Evolutionary conservation across 106 monocot species (phyloP).

Genomic region (Agapanthus africanus): DNA sequence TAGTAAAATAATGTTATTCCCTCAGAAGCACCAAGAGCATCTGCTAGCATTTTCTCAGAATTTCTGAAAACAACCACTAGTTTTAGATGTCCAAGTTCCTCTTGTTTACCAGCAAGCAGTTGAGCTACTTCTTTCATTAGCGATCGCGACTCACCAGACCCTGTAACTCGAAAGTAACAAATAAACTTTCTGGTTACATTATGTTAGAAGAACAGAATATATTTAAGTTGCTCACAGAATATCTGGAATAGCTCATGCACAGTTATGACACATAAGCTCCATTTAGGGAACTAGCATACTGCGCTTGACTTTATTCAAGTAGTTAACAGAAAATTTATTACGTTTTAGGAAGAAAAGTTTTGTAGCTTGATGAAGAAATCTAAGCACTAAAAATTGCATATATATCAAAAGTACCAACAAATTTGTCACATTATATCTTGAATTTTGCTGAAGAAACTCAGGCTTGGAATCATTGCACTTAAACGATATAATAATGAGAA

Average conservation of each 20-base stretch:
- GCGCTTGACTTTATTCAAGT: no score
- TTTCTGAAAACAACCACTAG: slow-evolving; percentile 77
- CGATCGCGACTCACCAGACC: slow-evolving; percentile 86
- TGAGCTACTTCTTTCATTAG: slow-evolving; percentile 56
- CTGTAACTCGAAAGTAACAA: slow-evolving; percentile 23
- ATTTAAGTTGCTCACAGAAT: not conserved
- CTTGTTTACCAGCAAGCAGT: slow-evolving; percentile 24
- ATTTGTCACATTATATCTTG: not conserved
- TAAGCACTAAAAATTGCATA: not conserved
- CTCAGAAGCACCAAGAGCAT: slow-evolving; percentile 58
- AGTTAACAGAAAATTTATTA: no score
- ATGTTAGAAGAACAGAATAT: not conserved
- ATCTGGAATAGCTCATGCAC: not conserved
- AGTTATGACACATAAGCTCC: not conserved
- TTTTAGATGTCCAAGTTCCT: slow-evolving; percentile 43
- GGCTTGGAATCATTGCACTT: no score
- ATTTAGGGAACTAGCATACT: no score
- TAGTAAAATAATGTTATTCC: slow-evolving; percentile 67
- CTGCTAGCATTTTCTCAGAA: slow-evolving; percentile 71
- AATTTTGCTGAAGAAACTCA: not conserved
- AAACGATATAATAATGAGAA: no score
- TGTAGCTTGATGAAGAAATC: not conserved
- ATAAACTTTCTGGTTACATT: not conserved
- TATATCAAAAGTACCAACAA: not conserved
- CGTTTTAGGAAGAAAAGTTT: not conserved